Conservation (phyloP, 768 basidiomycete genomes). For the Lentinula sp. region DNA sequence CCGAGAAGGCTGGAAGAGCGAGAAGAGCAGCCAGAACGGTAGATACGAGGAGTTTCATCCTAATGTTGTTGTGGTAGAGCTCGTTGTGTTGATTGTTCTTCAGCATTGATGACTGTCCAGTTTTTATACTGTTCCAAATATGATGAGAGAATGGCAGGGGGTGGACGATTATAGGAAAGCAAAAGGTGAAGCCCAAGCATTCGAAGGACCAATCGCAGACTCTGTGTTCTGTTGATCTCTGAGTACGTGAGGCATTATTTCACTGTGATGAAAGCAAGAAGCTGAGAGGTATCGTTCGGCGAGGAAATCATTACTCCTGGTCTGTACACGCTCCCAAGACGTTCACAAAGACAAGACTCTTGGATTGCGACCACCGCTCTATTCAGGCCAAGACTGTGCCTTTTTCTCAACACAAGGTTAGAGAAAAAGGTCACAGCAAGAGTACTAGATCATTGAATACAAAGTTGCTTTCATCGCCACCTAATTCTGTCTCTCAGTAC, state of each 20-base stretch:
- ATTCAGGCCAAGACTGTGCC: not conserved
- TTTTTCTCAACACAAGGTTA: not conserved
- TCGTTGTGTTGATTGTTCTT: not conserved
- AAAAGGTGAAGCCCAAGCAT: conserved; percentile 11
- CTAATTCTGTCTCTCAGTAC: no score
- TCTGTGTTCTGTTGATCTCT: conserved; percentile 36
- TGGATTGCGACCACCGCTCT: not conserved
- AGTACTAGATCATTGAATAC: no score
- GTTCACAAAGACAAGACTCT: not conserved
- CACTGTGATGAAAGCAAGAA: not conserved
- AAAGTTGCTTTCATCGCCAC: no score
- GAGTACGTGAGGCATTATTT: conserved; percentile 17
- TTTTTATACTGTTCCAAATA: conserved; percentile 5
- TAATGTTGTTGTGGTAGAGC: no score
- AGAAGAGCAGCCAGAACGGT: not conserved
- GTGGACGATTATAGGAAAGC: no score
- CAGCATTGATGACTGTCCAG: not conserved
- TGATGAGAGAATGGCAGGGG: no score
- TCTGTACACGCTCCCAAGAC: not conserved
- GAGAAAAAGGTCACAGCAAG: no score
- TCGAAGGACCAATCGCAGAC: conserved; percentile 37
- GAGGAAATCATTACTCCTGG: not conserved
- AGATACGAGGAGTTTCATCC: not conserved
- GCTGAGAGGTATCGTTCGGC: no score
- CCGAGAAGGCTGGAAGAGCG: not conserved